Evolutionary conservation across 768 basidiomycete genomes (phyloP), one percentile per base, ranked within the genome.

Genomic region (Holtermannia corniformis): DNA sequence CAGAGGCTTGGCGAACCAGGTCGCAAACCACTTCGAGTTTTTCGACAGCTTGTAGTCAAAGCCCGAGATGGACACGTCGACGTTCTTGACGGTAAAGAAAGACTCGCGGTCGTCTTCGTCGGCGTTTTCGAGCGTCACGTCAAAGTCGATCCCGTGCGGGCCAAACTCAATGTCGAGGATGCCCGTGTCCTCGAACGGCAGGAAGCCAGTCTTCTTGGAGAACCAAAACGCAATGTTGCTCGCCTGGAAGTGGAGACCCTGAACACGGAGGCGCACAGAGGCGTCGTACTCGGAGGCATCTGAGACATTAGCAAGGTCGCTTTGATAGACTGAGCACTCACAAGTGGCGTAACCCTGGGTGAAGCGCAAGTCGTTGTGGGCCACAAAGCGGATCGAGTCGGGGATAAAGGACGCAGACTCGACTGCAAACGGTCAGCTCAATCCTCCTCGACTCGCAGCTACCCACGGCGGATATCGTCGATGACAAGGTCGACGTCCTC

Each of bases 41-140:
- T 68, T 63, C 47, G 61, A 65, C 54, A 73, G 56, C 32, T 59
- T 44, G 59, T 68, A 69, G 59, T 73, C 71, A 56, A 73, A 72
- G 37, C 63, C 70, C 16, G 60, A 54, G 49, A 74, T 63, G 48
- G 61, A 61, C 52, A 74, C 70, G 22, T 65, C 54, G 41, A 72
- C 71, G 32, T 68, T 61, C 62, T 73, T 73, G 65, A 75, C 71
- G 51, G 63, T 66, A 63, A 75, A 75, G 72, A 73, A 75, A 2
- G 71, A 63, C 68, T 75, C 74, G 40, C 65, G 56, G 58, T 74
- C 72, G 3, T 66, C 62, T 49, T 72, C 72, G 46, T 62, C 58
- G 28, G 75, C 75, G 59, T 74, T 74, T 64, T 73, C 72, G 41
- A 75, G 59, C 5, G 65, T 69, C 52, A 75, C 68, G 45, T 74